These are phyloP conservation scores for Oryza coarctata DNA, from an alignment of 176 grass and related monocot species.

Conservation along the genomic window DNA sequence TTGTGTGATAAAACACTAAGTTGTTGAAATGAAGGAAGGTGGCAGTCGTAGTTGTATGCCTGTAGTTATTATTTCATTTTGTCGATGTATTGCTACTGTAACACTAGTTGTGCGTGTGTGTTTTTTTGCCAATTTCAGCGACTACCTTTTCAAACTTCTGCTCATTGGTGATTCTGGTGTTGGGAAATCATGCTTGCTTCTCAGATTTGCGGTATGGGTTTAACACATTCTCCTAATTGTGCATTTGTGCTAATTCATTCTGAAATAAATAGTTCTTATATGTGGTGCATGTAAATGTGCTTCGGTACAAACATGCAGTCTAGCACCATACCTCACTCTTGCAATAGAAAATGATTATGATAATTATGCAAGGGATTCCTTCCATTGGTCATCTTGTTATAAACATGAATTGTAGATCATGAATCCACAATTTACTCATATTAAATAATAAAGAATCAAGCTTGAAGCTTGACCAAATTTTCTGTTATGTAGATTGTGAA, in stretches of 20 bases:
- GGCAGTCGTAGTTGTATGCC: background rate
- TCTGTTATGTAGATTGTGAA: background rate
- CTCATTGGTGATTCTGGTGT: conserved; percentile 76
- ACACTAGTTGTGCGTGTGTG: background rate
- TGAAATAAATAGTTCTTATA: background rate
- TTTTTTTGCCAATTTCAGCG: conserved; percentile 33
- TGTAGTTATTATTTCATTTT: background rate
- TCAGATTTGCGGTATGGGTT: conserved; percentile 55
- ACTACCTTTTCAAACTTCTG: conserved; percentile 66
- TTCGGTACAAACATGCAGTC: background rate
- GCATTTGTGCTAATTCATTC: background rate
- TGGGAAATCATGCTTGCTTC: conserved; percentile 65
- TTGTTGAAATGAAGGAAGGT: background rate
- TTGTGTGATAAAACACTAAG: background rate
- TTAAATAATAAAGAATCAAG: background rate
- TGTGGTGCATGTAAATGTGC: background rate
- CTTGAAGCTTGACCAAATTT: background rate
- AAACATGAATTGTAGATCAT: background rate
- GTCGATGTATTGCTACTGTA: background rate
- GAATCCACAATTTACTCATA: background rate
- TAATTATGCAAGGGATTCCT: background rate
- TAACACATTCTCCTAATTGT: background rate
- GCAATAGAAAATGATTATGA: background rate
- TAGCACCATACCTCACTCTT: background rate
- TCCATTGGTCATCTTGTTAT: background rate